Evolutionary conservation across 139 green algal genomes (phyloP), one percentile per base, ranked within the genome.

Genomic region (Tetraselmis chui): DNA sequence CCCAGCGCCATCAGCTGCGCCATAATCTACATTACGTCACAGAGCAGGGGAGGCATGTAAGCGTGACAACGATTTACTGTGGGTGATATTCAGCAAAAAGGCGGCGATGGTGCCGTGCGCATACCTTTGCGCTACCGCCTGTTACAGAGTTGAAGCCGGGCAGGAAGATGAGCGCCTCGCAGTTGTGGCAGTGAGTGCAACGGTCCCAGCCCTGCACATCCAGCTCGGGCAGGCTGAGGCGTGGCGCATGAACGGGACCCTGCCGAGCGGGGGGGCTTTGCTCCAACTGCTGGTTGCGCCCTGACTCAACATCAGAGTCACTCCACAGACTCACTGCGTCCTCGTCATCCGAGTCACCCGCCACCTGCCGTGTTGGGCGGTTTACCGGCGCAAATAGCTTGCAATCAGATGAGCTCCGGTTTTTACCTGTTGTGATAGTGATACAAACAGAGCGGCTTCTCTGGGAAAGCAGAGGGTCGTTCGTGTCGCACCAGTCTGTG

Each of bases 1-100:
- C 32, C 29, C 26, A 88, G 83, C 32, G 85, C 82, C 74, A 86
- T 59, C 79, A 86, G 82, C 76, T 88, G 85, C 1, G 78, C 85
- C 23, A 85, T 67, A 18, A 67, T 67, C 45, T 67, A 18, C 45
- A n/a, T n/a, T n/a, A n/a, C n/a, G n/a, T n/a, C n/a, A n/a, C n/a
- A n/a, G n/a, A n/a, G n/a, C n/a, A n/a, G n/a, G n/a, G n/a, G n/a
- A n/a, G n/a, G n/a, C n/a, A n/a, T n/a, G n/a, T n/a, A n/a, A n/a
- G n/a, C n/a, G n/a, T n/a, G n/a, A n/a, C n/a, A n/a, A n/a, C n/a
- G n/a, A n/a, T n/a, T n/a, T n/a, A n/a, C n/a, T n/a, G n/a, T n/a
- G n/a, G n/a, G n/a, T n/a, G n/a, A n/a, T n/a, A n/a, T n/a, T n/a
- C n/a, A n/a, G n/a, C n/a, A n/a, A n/a, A n/a, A n/a, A n/a, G n/a